Base-by-base conservation (phyloP, 441 rosid genomes). In the Pelargonium fulgidum region DNA sequence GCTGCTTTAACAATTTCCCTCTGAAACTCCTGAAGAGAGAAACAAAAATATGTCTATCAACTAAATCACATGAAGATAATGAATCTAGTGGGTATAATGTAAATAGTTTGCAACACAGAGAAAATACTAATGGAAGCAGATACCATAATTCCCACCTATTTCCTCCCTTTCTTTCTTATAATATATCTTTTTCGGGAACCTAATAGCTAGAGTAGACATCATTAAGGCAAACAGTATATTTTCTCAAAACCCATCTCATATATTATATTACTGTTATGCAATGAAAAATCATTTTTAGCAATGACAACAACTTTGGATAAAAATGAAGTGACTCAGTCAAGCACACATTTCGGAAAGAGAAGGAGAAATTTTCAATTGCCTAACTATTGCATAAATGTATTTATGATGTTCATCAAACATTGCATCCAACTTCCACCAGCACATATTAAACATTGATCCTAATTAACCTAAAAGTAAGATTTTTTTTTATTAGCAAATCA, bases 1-100 rank as follows among this genome's bases (percentile, higher is more conserved):
- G 87, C 97, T 61, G 89, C 92, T 85, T 77, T 91, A 66, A 91
- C 79, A 10, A 90, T 64, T 61, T 89, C 98, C 69, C 74, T 93
- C 71, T 93, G 98, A 70, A 91, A 89, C 66, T 91, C 96, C 98
- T 91, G 91, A 73, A 70, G 20, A 79, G 20, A 58, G 61, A 56
- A 58, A 71, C 4, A 4, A 39, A 54, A 50, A 50, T 12, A 29
- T 52, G 39, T 29, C 33, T 29, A 29, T 33, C 7, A 42, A 0
- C 8, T 42, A 42, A 7, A 42, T 42, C n/a, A 67, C 3, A 39
- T 16, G 68, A 7, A 64, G 12, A 58, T 69, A 64, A 62, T 7
- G 48, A 45, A 66, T 11, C 14, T 33, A 67, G 47, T 16, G 70
- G 42, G 20, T 17, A 62, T 26, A 68, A 66, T 17, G 64, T 26